Base-by-base conservation (phyloP, 805 yeast species). In the Saturnispora bothae region DNA sequence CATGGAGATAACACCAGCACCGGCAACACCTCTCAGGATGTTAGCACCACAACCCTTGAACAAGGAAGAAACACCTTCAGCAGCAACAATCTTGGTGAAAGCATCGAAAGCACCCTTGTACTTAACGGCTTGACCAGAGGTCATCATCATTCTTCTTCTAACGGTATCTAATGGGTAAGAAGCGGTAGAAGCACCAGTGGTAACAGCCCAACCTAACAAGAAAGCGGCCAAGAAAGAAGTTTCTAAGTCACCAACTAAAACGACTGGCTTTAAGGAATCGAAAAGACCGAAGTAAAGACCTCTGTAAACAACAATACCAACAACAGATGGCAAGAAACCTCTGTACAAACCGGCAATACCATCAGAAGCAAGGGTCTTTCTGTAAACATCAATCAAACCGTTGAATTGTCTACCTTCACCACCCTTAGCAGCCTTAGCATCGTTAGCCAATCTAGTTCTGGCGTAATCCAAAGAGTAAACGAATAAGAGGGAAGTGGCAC, bases 81-180 rank as follows among this genome's bases (percentile, higher is more conserved):
- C 85, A 55, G 94, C 94, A 57, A 88, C 89, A 65, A 86, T 84
- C 73, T 85, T 70, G 57, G 64, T 71, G 83, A 83, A 79, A 69
- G 92, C 84, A 68, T 88, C 96, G 66, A 83, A 74, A 56, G 96
- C 94, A 73, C 94, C 92, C 63, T 78, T 71, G 76, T 86, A 86
- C 75, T 88, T 86, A 60, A 86, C 94, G 61, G 94, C 95, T 74
- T 85, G 94, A 70, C 96, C 96, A 56, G 96, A 88, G 58, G 96
- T 86, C 96, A 86, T 86, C 96, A 86, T 86, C 96, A 86, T 86
- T 83, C 96, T 85, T 83, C 96, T 85, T 82, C 96, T 88, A 64
- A 86, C 86, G 63, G 96, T 86, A 73, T 86, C 96, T 70, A 88
- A 83, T 78, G 96, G 96, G 82, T 86, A 86, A 65, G 96, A 85